Percentiles rank a stretch among this genome's conserved stretches.
Conservation (phyloP, 2,329 filamentous ascomycete species). For the Xylaria multiplex region DNA sequence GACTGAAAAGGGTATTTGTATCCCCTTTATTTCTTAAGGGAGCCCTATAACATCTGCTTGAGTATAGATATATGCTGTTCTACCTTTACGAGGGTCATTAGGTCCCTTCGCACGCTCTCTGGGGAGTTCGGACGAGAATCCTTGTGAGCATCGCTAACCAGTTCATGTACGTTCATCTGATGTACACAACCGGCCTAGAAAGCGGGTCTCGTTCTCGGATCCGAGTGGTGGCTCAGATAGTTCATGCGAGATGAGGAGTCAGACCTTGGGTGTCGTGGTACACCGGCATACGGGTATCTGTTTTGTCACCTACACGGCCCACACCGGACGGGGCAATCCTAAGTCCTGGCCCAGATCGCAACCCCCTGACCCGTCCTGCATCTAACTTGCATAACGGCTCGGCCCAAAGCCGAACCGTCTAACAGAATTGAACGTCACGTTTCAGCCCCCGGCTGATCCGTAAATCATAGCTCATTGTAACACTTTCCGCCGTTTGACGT, state of each 20-base stretch:
- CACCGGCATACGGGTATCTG: constrained; percentile 20
- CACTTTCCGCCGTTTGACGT: constrained; percentile 14
- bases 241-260: constrained; percentile 16
- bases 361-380: constrained; percentile 40
- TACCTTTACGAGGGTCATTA: neutral
- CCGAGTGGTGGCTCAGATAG: constrained; percentile 9
- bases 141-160: constrained; percentile 11
- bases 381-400: constrained; percentile 45
- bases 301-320: constrained; percentile 17
- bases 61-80: neutral
- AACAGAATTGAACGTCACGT: constrained; percentile 43
- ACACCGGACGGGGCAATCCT: constrained; percentile 21
- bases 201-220: constrained; percentile 9
- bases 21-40: constrained; percentile 2
- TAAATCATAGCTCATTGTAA: constrained; percentile 35
- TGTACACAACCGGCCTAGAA: constrained; percentile 7
- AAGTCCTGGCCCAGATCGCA: constrained; percentile 24
- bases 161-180: constrained; percentile 19
- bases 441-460: constrained; percentile 43
- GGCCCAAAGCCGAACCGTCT: constrained; percentile 42
- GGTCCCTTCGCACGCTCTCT: neutral
- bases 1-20: neutral
- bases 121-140: constrained; percentile 8
- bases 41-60: neutral
- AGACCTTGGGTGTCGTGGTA: constrained; percentile 12